Evolutionary conservation across 2,329 filamentous ascomycete genomes (phyloP), one percentile per base, ranked within the genome.

Genomic region (Cladobotryum protrusum): DNA sequence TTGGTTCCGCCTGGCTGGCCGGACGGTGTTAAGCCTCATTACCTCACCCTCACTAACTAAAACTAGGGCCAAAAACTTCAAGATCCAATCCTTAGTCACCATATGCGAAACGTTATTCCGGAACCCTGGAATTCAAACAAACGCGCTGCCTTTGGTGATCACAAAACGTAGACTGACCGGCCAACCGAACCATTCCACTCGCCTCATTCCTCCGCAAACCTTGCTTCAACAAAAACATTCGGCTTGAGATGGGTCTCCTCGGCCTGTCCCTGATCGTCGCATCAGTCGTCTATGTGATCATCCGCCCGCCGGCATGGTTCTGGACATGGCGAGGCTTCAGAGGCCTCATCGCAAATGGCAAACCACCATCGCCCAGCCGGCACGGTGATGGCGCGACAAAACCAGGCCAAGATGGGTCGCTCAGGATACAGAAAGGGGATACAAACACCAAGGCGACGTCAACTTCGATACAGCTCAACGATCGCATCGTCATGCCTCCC

Each of bases 261-360:
- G 81, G 79, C 55, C 66, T 84, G 55, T 81, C 81, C n/a, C 70
- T 86, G 55, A 71, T 85, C 59, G 63, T 85, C 55, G 81, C 76
- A 40, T 81, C 81, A 1, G 67, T 84, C 49, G 72, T 83, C 42
- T 78, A 76, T 59, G 65, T 84, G 55, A 67, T 76, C 58, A 71
- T 83, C 53, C 73, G 74, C 37, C 76, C 76, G 49, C 77, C 75
- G 45, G 66, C 72, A 42, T 75, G 78, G 67, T 64, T 80, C 48
- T 56, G 61, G 33, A 41, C 37, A 34, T 51, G 61, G 63, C 58
- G 55, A 33, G 50, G 50, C 29, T 42, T 37, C 7, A 33, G 52
- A 40, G 48, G 36, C 32, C 20, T 43, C 37, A 47, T 44, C 37
- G 33, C 43, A 37, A 45, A 54, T 43, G 47, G 20, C 47, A 52